Evolutionary conservation across 2,329 filamentous ascomycete genomes (phyloP).

Genomic region (Hypoxylon sp.): DNA sequence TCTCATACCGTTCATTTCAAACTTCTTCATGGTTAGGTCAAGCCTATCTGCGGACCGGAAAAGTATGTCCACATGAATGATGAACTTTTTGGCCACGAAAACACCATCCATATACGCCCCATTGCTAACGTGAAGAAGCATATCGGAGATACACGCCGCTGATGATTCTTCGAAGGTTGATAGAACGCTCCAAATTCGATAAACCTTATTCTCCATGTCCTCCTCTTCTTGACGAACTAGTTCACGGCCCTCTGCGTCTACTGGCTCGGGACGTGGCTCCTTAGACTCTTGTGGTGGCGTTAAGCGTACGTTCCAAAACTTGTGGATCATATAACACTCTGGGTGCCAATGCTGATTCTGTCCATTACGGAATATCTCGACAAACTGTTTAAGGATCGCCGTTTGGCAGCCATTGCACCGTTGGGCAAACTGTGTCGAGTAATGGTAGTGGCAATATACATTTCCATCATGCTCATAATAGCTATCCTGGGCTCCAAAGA

Average conservation of each 20-base stretch:
- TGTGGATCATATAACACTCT: conserved; percentile 99
- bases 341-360: conserved; percentile 99
- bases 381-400: conserved; percentile 97
- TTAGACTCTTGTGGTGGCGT: conserved; percentile 69
- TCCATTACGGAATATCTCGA: conserved; percentile 97
- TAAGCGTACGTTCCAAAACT: conserved; percentile 98
- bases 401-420: conserved; percentile 97
- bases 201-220: conserved; percentile 96
- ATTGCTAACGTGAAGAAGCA: conserved; percentile 98
- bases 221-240: conserved; percentile 88
- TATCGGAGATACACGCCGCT: conserved; percentile 97
- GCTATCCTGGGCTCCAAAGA: conserved; percentile 98
- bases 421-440: conserved; percentile 96
- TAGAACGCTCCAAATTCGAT: conserved; percentile 96
- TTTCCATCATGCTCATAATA: conserved; percentile 98
- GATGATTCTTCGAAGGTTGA: conserved; percentile 98
- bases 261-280: conserved; percentile 59
- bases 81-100: conserved; percentile 94
- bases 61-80: conserved; percentile 92
- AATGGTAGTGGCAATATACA: conserved; percentile 99
- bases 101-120: conserved; percentile 96
- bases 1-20: conserved; percentile 79
- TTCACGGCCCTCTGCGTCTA: conserved; percentile 74
- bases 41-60: conserved; percentile 90
- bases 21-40: conserved; percentile 75